Evolutionary conservation across 768 basidiomycete species (phyloP), one percentile per base, ranked within the genome.

Genomic region (Lyophyllum semitale): DNA sequence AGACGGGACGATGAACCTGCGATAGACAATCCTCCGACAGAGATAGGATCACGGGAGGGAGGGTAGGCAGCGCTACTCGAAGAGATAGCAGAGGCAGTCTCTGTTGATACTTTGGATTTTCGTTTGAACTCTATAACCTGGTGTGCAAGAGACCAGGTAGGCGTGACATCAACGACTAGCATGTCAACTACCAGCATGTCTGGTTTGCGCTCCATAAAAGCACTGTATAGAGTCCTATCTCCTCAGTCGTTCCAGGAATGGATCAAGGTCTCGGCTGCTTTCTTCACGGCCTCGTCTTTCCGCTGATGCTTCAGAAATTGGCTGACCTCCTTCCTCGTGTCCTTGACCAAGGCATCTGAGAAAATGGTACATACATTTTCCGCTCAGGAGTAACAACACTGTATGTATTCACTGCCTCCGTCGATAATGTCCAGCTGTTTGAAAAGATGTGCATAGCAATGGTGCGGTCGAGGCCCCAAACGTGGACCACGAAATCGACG

Each of bases 381-480:
- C n/a, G 1, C 25, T 47, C 46, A 7, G 1, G 13, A 1, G 26
- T 7, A 11, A 27, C 46, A 2, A 15, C 6, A 27, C 23, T 47
- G 29, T 47, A 47, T 5, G 45, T 47, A 11, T 47, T 26, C 27
- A n/a, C n/a, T n/a, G n/a, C n/a, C n/a, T n/a, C n/a, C n/a, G n/a
- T n/a, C n/a, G n/a, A n/a, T n/a, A n/a, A n/a, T n/a, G n/a, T n/a
- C n/a, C n/a, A n/a, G n/a, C n/a, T n/a, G n/a, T n/a, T n/a, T n/a
- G n/a, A n/a, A n/a, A n/a, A n/a, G n/a, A n/a, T n/a, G n/a, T n/a
- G n/a, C n/a, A n/a, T n/a, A n/a, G n/a, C n/a, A n/a, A n/a, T n/a
- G n/a, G n/a, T n/a, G n/a, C n/a, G n/a, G n/a, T 48, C 47, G n/a
- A 48, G 9, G 5, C 47, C 47, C 33, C 33, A 48, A 30, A 48